Conservation (phyloP, 768 basidiomycete genomes). For the Lactifluus pinguis region DNA sequence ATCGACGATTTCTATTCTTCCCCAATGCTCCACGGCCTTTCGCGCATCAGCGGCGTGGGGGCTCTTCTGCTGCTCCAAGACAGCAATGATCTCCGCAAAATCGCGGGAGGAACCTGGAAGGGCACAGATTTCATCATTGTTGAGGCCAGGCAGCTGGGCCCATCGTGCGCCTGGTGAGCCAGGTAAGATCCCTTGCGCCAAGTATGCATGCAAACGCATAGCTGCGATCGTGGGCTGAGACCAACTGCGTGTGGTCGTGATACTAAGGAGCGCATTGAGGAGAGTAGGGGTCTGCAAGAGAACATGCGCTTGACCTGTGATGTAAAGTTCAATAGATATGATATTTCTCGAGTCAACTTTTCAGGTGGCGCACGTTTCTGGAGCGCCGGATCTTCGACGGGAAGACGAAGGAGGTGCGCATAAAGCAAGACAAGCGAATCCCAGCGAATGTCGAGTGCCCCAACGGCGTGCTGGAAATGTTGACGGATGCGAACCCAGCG, state of each 20-base stretch:
- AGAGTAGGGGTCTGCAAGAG: constrained; percentile 66
- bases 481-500: constrained; percentile 47
- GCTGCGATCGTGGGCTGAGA: constrained; percentile 65
- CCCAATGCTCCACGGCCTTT: constrained; percentile 63
- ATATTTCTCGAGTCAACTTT: neutral
- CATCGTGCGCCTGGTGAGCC: constrained; percentile 38
- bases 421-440: constrained; percentile 70
- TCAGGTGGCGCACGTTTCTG: constrained; percentile 43
- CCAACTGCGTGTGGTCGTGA: constrained; percentile 84
- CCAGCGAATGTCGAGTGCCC: constrained; percentile 33
- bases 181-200: constrained; percentile 76
- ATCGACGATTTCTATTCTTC: constrained; percentile 68
- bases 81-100: constrained; percentile 36
- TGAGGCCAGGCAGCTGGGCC: constrained; percentile 74
- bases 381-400: constrained; percentile 42
- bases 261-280: constrained; percentile 72
- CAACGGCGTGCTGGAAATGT: constrained; percentile 27
- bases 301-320: constrained; percentile 57
- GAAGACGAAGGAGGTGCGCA: constrained; percentile 71
- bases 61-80: constrained; percentile 46
- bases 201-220: constrained; percentile 75
- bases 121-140: constrained; percentile 38
- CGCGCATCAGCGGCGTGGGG: constrained; percentile 42
- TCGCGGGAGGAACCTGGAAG: constrained; percentile 33
- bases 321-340: neutral